These are phyloP conservation scores for Rhizophlyctis rosea DNA, from an alignment of 192 early-diverging fungal species.

Conservation along the genomic window DNA sequence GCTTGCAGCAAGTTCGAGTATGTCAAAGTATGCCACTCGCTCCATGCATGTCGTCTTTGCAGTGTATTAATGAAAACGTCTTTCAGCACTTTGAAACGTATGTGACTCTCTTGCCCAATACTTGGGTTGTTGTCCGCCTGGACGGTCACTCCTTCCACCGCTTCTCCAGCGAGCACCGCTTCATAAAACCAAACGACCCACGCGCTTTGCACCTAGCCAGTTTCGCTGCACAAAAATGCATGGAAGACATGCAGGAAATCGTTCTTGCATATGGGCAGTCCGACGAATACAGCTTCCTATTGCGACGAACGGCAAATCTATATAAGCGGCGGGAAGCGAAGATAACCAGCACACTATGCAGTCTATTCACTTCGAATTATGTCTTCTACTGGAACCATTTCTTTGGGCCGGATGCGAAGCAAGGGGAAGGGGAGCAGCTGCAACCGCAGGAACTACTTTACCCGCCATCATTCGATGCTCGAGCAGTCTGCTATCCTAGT, in stretches of 20 bases:
- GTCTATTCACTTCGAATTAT: conserved; percentile 83
- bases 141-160: conserved; percentile 90
- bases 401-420: conserved; percentile 51
- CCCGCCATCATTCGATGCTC: conserved; percentile 88
- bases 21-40: conserved; percentile 13
- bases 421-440: no score
- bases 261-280: conserved; percentile 87
- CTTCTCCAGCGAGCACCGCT: conserved; percentile 79
- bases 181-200: conserved; percentile 70
- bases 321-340: conserved; percentile 78
- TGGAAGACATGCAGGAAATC: conserved; percentile 65
- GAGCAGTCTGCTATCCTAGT: conserved; percentile 84
- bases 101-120: conserved; percentile 74
- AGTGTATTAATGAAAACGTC: background rate
- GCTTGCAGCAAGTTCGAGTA: conserved; percentile 34
- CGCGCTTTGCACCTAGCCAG: conserved; percentile 82
- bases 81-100: conserved; percentile 72
- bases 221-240: conserved; percentile 59
- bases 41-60: background rate
- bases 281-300: conserved; percentile 90
- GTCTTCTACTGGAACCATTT: conserved; percentile 77
- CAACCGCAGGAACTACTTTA: conserved; percentile 54
- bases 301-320: conserved; percentile 58
- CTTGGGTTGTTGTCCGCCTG: conserved; percentile 86
- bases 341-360: conserved; percentile 76